Evolutionary conservation across 2,329 filamentous ascomycete species (phyloP), one percentile per base, ranked within the genome.

Genomic region (Thielaviopsis euricoi): DNA sequence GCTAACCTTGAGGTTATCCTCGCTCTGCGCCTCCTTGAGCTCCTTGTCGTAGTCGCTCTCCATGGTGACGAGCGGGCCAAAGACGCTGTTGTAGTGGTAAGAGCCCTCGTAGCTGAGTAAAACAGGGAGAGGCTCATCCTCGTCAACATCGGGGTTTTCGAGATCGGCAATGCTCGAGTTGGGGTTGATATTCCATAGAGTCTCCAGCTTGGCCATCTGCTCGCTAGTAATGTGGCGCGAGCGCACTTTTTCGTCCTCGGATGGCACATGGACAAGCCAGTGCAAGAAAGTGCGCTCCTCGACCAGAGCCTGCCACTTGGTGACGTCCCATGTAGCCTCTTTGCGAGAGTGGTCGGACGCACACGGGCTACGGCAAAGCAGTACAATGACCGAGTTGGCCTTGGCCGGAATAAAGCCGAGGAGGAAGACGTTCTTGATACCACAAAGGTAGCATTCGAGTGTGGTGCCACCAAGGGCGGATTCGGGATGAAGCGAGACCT

Each of bases 251-350:
- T 98, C 93, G 64, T 93, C 87, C 67, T 98, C 94, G 37, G 87
- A 87, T 1, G 93, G 93, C 10, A 86, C 78, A 52, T 83, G 82
- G 7, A 98, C 91, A 23, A 98, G 86, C 93, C 93, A 98, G 46
- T 86, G 80, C 43, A 98, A 73, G 68, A 98, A 98, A 17, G 89
- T 93, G 54, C 93, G 88, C 67, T 98, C 93, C 70, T 96, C 90
- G 63, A 98, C 97, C 60, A 98, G 77, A 13, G 93, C 93, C 69
- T 97, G 90, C 93, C 93, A 98, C 67, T 90, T 83, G 25, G 91
- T 95, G 6, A 90, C 94, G 69, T 98, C 93, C 93, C 93, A 98
- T 70, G 93, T 98, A 90, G 98, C 97, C 67, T 98, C 93, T 72
- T 98, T 98, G 63, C 89, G 91, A 37, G 93, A 97, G 1, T 90